phyloP scores from a whole-genome alignment of 495 filamentous ascomycete genomes.

The Penicillium maclennaniae region DNA sequence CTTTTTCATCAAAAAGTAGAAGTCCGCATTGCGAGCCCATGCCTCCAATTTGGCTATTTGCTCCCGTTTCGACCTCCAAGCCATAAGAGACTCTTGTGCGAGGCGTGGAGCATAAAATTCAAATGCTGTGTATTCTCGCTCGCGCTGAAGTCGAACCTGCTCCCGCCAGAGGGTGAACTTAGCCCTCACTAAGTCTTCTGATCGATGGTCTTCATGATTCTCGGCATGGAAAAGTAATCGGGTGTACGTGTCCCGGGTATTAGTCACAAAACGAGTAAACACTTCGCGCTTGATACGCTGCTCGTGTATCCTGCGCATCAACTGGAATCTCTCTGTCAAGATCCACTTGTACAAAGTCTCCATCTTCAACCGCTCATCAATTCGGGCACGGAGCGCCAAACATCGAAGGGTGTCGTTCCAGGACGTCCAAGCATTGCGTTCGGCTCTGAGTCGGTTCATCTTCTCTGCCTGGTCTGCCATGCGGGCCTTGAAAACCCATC shows the following conservation, averaged over 20 bases:
- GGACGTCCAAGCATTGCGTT: slow-evolving; percentile 56
- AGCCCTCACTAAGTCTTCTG: slow-evolving; percentile 29
- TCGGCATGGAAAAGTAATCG: slow-evolving; percentile 37
- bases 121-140: slow-evolving; percentile 47
- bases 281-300: slow-evolving; percentile 44
- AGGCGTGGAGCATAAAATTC: slow-evolving; percentile 52
- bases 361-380: slow-evolving; percentile 56
- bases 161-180: slow-evolving; percentile 44
- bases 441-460: slow-evolving; percentile 48
- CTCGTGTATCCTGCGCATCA: slow-evolving; percentile 53
- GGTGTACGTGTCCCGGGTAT: slow-evolving; percentile 36
- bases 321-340: slow-evolving; percentile 48
- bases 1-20: slow-evolving; percentile 55
- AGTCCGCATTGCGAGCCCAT: slow-evolving; percentile 54
- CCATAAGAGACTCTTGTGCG: slow-evolving; percentile 43
- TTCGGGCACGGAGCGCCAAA: slow-evolving; percentile 46
- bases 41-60: slow-evolving; percentile 47
- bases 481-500: slow-evolving; percentile 50
- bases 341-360: slow-evolving; percentile 64
- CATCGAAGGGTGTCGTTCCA: slow-evolving; percentile 67
- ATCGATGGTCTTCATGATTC: slow-evolving; percentile 31
- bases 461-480: slow-evolving; percentile 51
- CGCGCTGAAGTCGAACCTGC: slow-evolving; percentile 37
- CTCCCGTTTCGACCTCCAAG: slow-evolving; percentile 43
- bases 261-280: slow-evolving; percentile 41